Evolutionary conservation across 1,139 yeast species (phyloP), one percentile per base, ranked within the genome.

Genomic region (Pneumocystis sp.): DNA sequence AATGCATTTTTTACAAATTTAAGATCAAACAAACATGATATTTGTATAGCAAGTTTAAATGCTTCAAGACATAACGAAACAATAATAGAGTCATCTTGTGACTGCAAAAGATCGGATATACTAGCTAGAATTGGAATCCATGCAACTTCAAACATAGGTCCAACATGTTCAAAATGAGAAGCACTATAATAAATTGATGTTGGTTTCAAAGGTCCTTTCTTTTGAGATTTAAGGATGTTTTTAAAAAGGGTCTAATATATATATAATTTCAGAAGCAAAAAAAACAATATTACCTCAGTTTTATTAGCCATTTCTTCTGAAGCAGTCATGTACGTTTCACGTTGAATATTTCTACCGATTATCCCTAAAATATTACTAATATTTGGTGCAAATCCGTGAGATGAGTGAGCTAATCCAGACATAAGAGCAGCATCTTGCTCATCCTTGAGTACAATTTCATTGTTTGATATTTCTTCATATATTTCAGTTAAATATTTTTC

Each of bases 401-500:
- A 80, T 76, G 45, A 50, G 25, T 50, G 57, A 5, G 57, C 57
- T 50, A 50, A 77, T 29, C 45, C 61, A 12, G 59, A 35, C 3
- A 66, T 64, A 17, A 64, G 63, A 25, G 60, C 87, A 34, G 88
- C 89, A 59, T 89, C 90, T 72, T 91, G 97, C 73, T 95, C 99
- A 71, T 93, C 98, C 0, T 98, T 97, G 91, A 95, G 89, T 65
- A 95, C 89, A 69, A 93, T 93, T 75, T 95, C 99, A 64, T 88
- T 83, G 65, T 86, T 89, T 69, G 83, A 82, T 67, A 95, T 91
- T 0, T 96, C 87, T 57, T 81, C 78, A 74, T 87, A 95, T 59
- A 93, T 89, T 70, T 83, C 87, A 66, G 86, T 84, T 69, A 93
- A 78, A 71, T 89, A 90, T 93, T 95, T 87, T 62, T 81, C 83